These are phyloP conservation scores for Ogataea parapolymorpha DNA, from an alignment of 805 yeast species.

Conservation along the genomic window DNA sequence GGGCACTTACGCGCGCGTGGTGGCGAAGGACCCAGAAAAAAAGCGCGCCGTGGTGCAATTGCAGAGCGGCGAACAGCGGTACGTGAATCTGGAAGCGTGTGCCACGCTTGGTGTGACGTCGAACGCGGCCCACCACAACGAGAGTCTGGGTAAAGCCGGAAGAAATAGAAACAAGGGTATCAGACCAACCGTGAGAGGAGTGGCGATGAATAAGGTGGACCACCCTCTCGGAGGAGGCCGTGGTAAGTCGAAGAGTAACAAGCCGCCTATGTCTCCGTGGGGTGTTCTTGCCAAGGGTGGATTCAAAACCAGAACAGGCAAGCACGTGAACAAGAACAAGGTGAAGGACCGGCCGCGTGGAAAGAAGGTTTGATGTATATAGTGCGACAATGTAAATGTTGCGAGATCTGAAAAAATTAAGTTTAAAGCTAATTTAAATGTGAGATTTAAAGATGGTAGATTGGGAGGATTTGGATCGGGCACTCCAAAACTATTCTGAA, in stretches of 20 bases:
- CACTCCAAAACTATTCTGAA: too few relatives aligned
- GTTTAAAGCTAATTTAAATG: too few relatives aligned
- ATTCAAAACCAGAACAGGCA: conserved; percentile 90
- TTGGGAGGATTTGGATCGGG: not conserved
- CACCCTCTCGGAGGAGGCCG: conserved; percentile 99
- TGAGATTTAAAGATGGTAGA: not conserved
- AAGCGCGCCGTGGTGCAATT: conserved; percentile 74
- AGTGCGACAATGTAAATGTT: conserved; percentile 9
- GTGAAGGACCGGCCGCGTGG: conserved; percentile 92
- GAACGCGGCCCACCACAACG: conserved; percentile 87
- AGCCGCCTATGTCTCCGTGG: conserved; percentile 93
- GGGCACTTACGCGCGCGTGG: conserved; percentile 87
- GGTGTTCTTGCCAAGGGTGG: conserved; percentile 90
- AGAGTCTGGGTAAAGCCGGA: conserved; percentile 94
- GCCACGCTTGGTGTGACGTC: conserved; percentile 94
- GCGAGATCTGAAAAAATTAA: not conserved
- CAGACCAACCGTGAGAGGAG: conserved; percentile 95
- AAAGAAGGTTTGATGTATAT: conserved; percentile 33
- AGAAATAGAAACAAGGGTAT: conserved; percentile 88
- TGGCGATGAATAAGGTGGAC: conserved; percentile 95
- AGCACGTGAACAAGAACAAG: conserved; percentile 77
- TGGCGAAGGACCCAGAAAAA: conserved; percentile 71
- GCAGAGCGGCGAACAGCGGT: conserved; percentile 92
- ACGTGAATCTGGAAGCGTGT: conserved; percentile 78
- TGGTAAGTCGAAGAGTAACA: conserved; percentile 97